phyloP scores from a whole-genome alignment of 306 rosid genomes.

The Carpinus viminea region DNA sequence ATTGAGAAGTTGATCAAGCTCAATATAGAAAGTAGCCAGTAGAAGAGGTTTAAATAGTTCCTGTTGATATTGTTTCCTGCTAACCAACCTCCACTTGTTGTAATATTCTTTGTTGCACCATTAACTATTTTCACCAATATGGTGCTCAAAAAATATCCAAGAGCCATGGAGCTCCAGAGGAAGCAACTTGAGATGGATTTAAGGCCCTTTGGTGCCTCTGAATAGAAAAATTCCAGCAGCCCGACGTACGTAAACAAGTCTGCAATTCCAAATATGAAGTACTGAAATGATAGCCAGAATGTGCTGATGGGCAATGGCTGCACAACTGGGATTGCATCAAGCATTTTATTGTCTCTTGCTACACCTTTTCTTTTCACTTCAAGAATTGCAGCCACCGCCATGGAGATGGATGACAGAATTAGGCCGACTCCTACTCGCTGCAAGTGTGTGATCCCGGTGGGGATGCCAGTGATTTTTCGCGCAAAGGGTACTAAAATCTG shows the following conservation, averaged over 20 bases:
- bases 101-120: slow-evolving; percentile 51
- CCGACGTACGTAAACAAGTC: slow-evolving; percentile 89
- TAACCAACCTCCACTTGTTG: slow-evolving; percentile 72
- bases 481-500: slow-evolving; percentile 57
- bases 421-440: slow-evolving; percentile 89
- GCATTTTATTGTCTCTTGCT: slow-evolving; percentile 61
- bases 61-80: slow-evolving; percentile 81
- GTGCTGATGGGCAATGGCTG: slow-evolving; percentile 82
- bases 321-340: slow-evolving; percentile 59
- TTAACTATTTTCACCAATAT: slow-evolving; percentile 71
- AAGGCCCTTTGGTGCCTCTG: slow-evolving; percentile 76
- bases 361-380: slow-evolving; percentile 76
- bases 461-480: slow-evolving; percentile 59
- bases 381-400: slow-evolving; percentile 71
- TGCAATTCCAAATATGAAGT: slow-evolving; percentile 89
- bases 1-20: slow-evolving; percentile 69
- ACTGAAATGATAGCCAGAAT: slow-evolving; percentile 89
- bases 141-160: slow-evolving; percentile 80
- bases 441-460: slow-evolving; percentile 76
- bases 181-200: slow-evolving; percentile 88
- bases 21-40: slow-evolving; percentile 65
- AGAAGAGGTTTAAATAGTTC: slow-evolving; percentile 77
- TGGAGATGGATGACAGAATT: slow-evolving; percentile 71
- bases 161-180: slow-evolving; percentile 88
- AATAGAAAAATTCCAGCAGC: slow-evolving; percentile 83